A percentile compares a stretch with the other conserved stretches of the same genome.
Evolutionary conservation across 176 grass and related monocot species (phyloP).

Genomic region (Guadua angustifolia): DNA sequence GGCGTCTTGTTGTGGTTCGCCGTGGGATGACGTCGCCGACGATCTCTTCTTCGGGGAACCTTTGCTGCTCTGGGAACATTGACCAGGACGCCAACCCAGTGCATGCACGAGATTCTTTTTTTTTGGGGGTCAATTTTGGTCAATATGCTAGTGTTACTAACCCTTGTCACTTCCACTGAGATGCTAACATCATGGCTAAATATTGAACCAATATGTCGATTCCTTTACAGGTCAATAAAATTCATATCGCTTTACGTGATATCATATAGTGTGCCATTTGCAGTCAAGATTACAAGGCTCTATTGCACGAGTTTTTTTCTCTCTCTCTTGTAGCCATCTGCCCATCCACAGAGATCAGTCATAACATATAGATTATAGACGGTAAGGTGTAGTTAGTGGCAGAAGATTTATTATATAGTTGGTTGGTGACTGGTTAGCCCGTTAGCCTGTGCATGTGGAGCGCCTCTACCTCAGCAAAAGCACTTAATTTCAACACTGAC

Average conservation of each 20-base stretch:
- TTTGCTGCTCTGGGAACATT: constrained; percentile 59
- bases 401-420: constrained; percentile 22
- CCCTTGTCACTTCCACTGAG: background rate
- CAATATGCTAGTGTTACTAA: constrained; percentile 3
- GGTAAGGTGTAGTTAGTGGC: constrained; percentile 43
- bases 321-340: background rate
- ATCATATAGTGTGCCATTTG: background rate
- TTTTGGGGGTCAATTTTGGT: background rate
- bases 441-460: constrained; percentile 41
- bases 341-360: constrained; percentile 18
- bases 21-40: constrained; percentile 42
- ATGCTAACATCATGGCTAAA: background rate
- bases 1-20: constrained; percentile 16
- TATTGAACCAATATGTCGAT: background rate
- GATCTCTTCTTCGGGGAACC: constrained; percentile 47
- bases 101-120: constrained; percentile 16
- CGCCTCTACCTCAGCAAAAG: constrained; percentile 26
- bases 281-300: background rate
- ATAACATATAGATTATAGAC: background rate
- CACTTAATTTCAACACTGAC: background rate
- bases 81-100: background rate
- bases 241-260: background rate
- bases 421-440: constrained; percentile 35
- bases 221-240: constrained; percentile 23
- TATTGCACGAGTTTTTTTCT: background rate